Evolutionary conservation across 106 monocot species (phyloP).

Genomic region (Agapanthus africanus): DNA sequence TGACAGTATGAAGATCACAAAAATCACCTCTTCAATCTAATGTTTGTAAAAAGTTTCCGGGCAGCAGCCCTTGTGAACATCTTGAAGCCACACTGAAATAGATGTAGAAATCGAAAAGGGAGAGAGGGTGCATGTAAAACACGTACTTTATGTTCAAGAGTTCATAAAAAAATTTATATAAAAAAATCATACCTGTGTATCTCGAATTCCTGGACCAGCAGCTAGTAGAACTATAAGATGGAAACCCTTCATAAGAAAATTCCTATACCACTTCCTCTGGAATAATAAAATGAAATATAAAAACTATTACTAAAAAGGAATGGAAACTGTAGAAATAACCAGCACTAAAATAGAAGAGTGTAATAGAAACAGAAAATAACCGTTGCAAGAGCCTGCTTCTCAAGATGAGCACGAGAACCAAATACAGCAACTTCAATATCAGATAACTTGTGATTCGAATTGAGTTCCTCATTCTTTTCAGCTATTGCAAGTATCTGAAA

Average conservation of each 20-base stretch:
- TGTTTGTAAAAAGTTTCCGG: conserved; percentile 80
- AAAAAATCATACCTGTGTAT: conserved; percentile 95
- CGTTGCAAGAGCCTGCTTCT: conserved; percentile 91
- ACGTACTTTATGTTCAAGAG: too few species aligned
- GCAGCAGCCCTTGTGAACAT: conserved; percentile 97
- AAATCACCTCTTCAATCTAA: conserved; percentile 78
- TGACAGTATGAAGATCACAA: neutral
- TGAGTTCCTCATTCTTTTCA: conserved; percentile 25
- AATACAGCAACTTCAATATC: conserved; percentile 69
- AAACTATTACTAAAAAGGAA: neutral
- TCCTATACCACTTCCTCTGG: conserved; percentile 96
- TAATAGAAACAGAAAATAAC: conserved; percentile 23
- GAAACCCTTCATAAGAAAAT: conserved; percentile 99
- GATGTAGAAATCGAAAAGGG: too few species aligned
- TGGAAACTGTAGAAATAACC: neutral
- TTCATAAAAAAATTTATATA: too few species aligned
- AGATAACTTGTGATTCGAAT: conserved; percentile 52
- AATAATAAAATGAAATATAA: conserved; percentile 21
- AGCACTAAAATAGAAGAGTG: conserved; percentile 4
- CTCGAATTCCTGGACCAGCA: conserved; percentile 92
- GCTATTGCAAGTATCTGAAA: conserved; percentile 46
- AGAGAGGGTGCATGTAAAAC: too few species aligned
- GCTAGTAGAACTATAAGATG: conserved; percentile 87
- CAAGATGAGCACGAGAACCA: conserved; percentile 98
- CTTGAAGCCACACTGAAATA: conserved; percentile 94